Conservation (phyloP, 2,329 filamentous ascomycete genomes). For the Chaetomiaceae sp. region DNA sequence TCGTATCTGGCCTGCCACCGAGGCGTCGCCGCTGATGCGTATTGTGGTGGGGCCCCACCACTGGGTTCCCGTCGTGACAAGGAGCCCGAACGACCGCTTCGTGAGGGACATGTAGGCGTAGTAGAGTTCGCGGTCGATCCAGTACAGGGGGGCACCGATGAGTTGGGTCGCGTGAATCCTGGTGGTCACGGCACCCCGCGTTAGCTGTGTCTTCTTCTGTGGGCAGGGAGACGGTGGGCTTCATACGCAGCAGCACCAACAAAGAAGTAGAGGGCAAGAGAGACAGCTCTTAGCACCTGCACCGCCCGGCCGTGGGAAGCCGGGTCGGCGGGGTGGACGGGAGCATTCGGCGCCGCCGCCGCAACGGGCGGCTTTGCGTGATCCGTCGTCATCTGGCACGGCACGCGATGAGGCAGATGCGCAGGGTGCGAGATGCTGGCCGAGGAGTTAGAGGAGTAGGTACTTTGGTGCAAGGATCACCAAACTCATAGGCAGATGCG, state of each 20-base stretch:
- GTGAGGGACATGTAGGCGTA: constrained; percentile 83
- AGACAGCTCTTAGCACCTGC: constrained; percentile 47
- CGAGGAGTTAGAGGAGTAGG: no score
- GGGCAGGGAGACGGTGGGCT: neutral
- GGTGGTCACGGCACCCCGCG: constrained; percentile 1
- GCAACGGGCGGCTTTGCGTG: constrained; percentile 12
- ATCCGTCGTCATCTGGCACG: constrained; percentile 24
- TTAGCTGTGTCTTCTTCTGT: constrained; percentile 1
- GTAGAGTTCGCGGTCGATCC: constrained; percentile 69
- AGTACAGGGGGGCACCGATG: constrained; percentile 69
- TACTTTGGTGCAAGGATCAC: no score
- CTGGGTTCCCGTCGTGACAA: constrained; percentile 73
- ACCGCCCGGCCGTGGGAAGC: constrained; percentile 44
- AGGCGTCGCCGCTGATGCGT: constrained; percentile 75
- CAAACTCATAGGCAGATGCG: no score
- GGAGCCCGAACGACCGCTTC: constrained; percentile 74
- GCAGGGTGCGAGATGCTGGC: no score
- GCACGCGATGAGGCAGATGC: constrained; percentile 32
- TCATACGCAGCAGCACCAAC: constrained; percentile 44
- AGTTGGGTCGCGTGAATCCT: constrained; percentile 68
- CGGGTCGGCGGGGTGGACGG: constrained; percentile 53
- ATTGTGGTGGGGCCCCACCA: constrained; percentile 83
- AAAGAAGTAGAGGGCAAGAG: constrained; percentile 48
- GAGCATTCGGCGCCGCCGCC: neutral
- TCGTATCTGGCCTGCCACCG: constrained; percentile 67